Percentiles rank a stretch among this genome's conserved stretches.
Evolutionary conservation across 1,284 basidiomycete genomes (phyloP).

Genomic region (Boletellus deceptivus): DNA sequence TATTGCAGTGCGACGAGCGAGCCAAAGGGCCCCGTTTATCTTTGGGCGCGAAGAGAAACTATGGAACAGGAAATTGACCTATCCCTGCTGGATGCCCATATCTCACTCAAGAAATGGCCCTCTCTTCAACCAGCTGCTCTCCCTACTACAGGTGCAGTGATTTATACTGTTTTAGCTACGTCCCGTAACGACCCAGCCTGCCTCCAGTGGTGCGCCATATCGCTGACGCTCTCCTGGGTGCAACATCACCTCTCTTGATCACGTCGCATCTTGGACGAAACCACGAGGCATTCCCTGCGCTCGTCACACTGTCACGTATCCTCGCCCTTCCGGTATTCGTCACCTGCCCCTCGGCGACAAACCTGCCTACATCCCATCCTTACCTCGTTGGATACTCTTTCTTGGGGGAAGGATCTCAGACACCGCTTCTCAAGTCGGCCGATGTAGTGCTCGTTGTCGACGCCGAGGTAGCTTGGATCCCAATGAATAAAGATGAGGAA

Average conservation of each 20-base stretch:
- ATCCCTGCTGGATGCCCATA: constrained; percentile 30
- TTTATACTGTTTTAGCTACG: not conserved
- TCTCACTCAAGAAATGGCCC: constrained; percentile 46
- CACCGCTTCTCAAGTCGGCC: constrained; percentile 47
- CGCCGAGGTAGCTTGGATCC: constrained; percentile 66
- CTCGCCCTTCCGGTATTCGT: constrained; percentile 57
- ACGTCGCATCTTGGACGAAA: constrained; percentile 64
- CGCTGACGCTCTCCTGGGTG: constrained; percentile 45
- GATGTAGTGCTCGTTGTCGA: constrained; percentile 66
- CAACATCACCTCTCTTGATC: constrained; percentile 60
- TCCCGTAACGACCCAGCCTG: not conserved
- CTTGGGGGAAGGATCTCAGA: constrained; percentile 42
- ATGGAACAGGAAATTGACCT: constrained; percentile 62
- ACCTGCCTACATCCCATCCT: constrained; percentile 57
- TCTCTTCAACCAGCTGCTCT: constrained; percentile 50
- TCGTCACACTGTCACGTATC: constrained; percentile 47
- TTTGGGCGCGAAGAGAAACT: constrained; percentile 68
- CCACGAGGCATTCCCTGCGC: constrained; percentile 43
- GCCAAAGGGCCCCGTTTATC: constrained; percentile 69
- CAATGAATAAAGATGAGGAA: constrained; percentile 41
- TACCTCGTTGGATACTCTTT: constrained; percentile 51
- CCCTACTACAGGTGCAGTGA: constrained; percentile 42
- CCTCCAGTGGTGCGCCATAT: constrained; percentile 44
- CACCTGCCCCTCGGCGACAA: constrained; percentile 51
- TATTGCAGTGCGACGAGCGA: constrained; percentile 54